Conservation (phyloP, 257 asterid genomes). For the Lavandula angustifolia region DNA sequence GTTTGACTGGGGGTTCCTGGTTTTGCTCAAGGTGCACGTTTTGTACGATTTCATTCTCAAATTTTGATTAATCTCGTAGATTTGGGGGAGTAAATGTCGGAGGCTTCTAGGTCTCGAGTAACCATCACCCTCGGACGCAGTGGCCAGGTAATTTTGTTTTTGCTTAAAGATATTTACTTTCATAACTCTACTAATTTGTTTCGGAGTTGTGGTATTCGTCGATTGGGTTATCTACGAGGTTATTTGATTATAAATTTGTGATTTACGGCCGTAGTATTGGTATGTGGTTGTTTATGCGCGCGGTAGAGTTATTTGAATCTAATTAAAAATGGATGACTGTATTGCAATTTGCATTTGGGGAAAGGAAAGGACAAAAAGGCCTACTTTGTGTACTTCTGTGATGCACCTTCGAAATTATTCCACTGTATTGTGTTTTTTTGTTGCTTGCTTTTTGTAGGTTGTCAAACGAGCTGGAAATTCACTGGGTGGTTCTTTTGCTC, state of each 20-base stretch:
- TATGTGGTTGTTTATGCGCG: not conserved
- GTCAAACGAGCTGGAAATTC: slow-evolving; percentile 61
- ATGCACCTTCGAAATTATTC: not conserved
- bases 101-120: slow-evolving; percentile 69
- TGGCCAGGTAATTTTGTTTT: slow-evolving; percentile 59
- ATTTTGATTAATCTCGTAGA: slow-evolving; percentile 24
- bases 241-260: slow-evolving; percentile 11
- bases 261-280: not conserved
- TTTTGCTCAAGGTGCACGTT: not conserved
- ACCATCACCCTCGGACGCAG: slow-evolving; percentile 86
- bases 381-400: too few relatives aligned
- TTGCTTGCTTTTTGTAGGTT: slow-evolving; percentile 49
- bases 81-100: slow-evolving; percentile 57
- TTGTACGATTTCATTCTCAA: not conserved
- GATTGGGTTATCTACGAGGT: not conserved
- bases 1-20: slow-evolving; percentile 15
- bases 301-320: not conserved
- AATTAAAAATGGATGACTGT: too few relatives aligned
- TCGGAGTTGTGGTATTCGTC: not conserved
- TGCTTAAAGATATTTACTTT: not conserved
- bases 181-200: not conserved
- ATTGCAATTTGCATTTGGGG: not conserved
- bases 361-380: too few relatives aligned
- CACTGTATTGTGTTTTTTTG: not conserved
- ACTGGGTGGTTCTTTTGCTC: slow-evolving; percentile 35